Percentiles rank a stretch among this genome's conserved stretches.
phyloP scores from a whole-genome alignment of 1,284 basidiomycete species.

The Acaromyces ingoldii region DNA sequence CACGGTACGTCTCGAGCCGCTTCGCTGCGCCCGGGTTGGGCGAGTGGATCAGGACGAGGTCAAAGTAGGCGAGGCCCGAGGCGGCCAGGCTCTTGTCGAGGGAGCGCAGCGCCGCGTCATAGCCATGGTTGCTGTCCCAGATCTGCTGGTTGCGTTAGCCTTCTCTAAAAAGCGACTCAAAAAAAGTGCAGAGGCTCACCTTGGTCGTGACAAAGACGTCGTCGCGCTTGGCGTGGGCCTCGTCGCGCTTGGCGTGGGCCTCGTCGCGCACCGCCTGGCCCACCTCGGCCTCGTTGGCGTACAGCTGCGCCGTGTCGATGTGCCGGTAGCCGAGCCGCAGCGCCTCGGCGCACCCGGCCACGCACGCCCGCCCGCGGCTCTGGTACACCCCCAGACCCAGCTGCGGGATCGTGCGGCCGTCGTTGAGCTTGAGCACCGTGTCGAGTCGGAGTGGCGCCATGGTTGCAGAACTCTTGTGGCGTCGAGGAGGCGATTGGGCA shows the following conservation, averaged over 20 bases:
- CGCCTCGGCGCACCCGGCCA: background rate
- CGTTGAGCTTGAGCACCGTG: slow-evolving; percentile 3
- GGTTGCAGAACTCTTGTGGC: too few species aligned
- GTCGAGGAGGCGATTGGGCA: too few species aligned
- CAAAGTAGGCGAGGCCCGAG: slow-evolving; percentile 28
- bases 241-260: slow-evolving; percentile 50
- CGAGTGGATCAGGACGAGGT: slow-evolving; percentile 44
- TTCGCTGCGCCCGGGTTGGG: slow-evolving; percentile 34
- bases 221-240: too few species aligned
- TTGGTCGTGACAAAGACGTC: slow-evolving; percentile 61
- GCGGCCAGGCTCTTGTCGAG: slow-evolving; percentile 21
- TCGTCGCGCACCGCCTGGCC: slow-evolving; percentile 58
- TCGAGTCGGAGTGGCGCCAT: slow-evolving; percentile 8
- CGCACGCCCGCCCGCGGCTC: background rate
- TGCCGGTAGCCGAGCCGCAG: slow-evolving; percentile 9
- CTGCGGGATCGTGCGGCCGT: slow-evolving; percentile 8
- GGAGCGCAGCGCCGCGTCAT: slow-evolving; percentile 15
- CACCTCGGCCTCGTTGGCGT: slow-evolving; percentile 66
- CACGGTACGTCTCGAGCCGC: slow-evolving; percentile 34
- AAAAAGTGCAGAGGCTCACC: too few species aligned
- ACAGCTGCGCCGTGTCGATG: slow-evolving; percentile 60
- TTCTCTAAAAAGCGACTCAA: too few species aligned
- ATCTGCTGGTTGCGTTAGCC: slow-evolving; percentile 1
- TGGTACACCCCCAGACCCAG: slow-evolving; percentile 12
- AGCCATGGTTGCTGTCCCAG: slow-evolving; percentile 18